Evolutionary conservation across 1,284 basidiomycete genomes (phyloP), one percentile per base, ranked within the genome.

Genomic region (Agaricales sp.): DNA sequence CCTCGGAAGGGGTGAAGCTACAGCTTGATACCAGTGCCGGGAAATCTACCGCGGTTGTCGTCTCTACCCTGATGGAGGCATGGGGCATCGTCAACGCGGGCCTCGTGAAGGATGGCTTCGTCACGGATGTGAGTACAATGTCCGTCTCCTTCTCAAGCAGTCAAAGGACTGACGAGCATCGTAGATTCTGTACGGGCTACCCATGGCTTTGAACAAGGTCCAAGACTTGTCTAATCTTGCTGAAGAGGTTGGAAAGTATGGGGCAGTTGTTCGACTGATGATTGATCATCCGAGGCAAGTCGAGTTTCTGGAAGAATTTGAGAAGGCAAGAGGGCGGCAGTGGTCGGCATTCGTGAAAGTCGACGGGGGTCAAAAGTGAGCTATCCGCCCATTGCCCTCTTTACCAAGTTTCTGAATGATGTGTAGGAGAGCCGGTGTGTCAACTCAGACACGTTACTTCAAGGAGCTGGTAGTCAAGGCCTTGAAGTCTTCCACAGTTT

Each of bases 271-370:
- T 37, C 74, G 86, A 20, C 61, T 92, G 43, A 69, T 92, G 55
- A 68, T 93, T 21, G 91, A 92, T 63, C 77, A 89, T 61, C 74
- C 80, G 8, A 77, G 76, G 38, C 91, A 92, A 61, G 66, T 92
- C 43, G 65, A 66, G 41, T 76, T 76, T 47, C 62, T 93, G 22
- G 80, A 85, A 51, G 67, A 68, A 26, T 82, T 73, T 58, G 78
- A 80, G 59, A 64, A 68, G 57, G 55, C 59, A 26, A 60, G 56
- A 14, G 62, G 70, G 2, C 68, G 69, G 55, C 67, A 61, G 48
- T 92, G 89, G 88, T 82, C 78, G 16, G 75, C 76, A 1, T 92
- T 92, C 60, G 72, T 92, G 53, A 92, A 92, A 61, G 73, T 92
- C 41, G 87, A 92, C 55, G 79, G 80, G 12, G 88, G 86, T 23